phyloP scores from a whole-genome alignment of 176 grass and related monocot species.

The Musa beccarii region DNA sequence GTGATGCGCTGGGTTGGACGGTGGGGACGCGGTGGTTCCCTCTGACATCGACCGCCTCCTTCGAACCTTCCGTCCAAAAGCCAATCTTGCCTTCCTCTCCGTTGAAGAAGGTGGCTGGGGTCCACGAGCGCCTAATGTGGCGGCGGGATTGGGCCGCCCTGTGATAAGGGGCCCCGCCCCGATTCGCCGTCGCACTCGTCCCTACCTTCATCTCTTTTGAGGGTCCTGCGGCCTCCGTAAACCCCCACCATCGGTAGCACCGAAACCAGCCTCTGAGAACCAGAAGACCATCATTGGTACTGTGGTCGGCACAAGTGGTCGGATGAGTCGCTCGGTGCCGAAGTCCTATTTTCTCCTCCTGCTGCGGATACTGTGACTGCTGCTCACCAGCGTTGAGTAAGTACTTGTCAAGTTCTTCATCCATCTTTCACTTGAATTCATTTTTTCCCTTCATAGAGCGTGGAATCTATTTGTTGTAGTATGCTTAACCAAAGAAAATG shows the following conservation, averaged over 20 bases:
- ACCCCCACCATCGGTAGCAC: background rate
- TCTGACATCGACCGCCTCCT: background rate
- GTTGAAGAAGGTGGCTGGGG: background rate
- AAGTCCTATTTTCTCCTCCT: background rate
- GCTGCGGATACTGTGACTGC: background rate
- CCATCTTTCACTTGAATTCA: background rate
- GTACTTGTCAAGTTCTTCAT: background rate
- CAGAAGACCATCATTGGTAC: background rate
- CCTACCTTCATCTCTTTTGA: background rate
- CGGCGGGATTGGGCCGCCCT: constrained; percentile 20
- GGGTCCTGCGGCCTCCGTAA: background rate
- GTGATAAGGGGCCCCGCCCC: constrained; percentile 24
- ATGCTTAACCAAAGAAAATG: background rate
- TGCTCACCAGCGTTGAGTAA: background rate
- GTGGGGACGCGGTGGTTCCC: background rate
- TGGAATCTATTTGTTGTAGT: background rate
- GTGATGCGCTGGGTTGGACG: background rate
- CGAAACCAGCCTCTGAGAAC: background rate
- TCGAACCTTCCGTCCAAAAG: background rate
- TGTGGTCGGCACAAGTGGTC: background rate
- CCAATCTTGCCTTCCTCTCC: background rate
- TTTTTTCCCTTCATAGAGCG: background rate
- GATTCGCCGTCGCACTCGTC: background rate
- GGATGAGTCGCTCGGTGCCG: background rate
- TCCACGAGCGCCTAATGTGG: constrained; percentile 16